Evolutionary conservation across 2,329 filamentous ascomycete genomes (phyloP), one percentile per base, ranked within the genome.

Genomic region (Pezicula radicicola): DNA sequence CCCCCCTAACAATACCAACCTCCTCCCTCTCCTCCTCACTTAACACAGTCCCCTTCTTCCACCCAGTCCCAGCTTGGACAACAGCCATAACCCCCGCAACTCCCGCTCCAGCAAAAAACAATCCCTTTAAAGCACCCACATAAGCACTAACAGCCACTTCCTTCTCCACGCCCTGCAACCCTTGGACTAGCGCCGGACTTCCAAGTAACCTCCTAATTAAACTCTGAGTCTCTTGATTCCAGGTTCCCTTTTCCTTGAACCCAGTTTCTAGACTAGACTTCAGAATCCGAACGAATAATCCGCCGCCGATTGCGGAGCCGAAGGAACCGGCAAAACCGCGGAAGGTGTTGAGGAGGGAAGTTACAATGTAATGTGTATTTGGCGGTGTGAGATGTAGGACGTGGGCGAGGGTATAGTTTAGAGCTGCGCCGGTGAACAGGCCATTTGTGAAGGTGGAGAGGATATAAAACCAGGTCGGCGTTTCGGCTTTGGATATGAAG

Each of bases 321-420:
- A 95, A 94, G 48, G 84, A 88, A 13, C 89, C 89, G 0, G 88
- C 88, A 57, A 94, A 92, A 5, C 88, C 88, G 4, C 91, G 80
- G 69, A 93, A 93, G 1, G 89, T 95, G 27, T 86, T 83, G 4
- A 93, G 70, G 40, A 96, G 74, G 12, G 88, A 87, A 0, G 87
- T 90, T 3, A 87, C 83, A 46, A 94, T 83, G 62, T 88, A 91
- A 61, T 92, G 88, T 1, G 84, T 82, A 6, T 81, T 76, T 0
- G 80, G 75, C 0, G 75, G 73, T 0, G 86, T 88, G 5, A 93
- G 75, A 65, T 94, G 88, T 4, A 95, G 76, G 5, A 92, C 68
- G 62, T 95, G 91, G 0, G 89, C 88, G 3, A 95, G 78, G 0
- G 87, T 88, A 69, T 95, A 95, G 68, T 93, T 94, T 52, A 93